Conservation (phyloP, 495 filamentous ascomycete species). For the Filosporella fistucella region DNA sequence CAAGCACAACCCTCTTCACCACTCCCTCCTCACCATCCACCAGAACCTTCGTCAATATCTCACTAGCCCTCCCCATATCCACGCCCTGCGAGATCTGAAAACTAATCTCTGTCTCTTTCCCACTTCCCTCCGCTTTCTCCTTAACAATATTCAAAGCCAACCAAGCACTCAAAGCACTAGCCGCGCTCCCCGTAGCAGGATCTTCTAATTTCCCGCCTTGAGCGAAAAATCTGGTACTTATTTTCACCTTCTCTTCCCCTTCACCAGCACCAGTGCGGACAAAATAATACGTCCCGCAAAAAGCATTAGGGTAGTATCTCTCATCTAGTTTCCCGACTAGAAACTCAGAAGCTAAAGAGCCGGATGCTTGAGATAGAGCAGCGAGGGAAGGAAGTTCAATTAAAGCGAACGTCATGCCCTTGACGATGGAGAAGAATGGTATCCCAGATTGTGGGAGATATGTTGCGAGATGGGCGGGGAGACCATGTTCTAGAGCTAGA, state of each 20-base stretch:
- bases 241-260: constrained; percentile 22
- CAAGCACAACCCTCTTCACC: constrained; percentile 47
- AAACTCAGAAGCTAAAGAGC: neutral
- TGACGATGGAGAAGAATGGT: constrained; percentile 42
- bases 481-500: constrained; percentile 33
- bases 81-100: constrained; percentile 67
- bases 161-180: constrained; percentile 50
- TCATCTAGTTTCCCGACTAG: constrained; percentile 13
- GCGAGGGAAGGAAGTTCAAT: constrained; percentile 44
- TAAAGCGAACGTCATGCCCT: constrained; percentile 65
- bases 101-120: too few species aligned
- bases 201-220: constrained; percentile 58
- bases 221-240: constrained; percentile 47
- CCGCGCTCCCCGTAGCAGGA: constrained; percentile 66
- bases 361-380: constrained; percentile 27
- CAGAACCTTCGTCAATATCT: constrained; percentile 37
- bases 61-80: constrained; percentile 71
- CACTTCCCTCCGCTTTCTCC: constrained; percentile 3
- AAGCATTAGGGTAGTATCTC: constrained; percentile 49
- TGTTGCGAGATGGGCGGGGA: neutral
- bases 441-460: neutral
- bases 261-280: constrained; percentile 18
- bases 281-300: constrained; percentile 53
- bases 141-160: too few species aligned
- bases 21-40: constrained; percentile 19